Evolutionary conservation across 306 rosid species (phyloP), one percentile per base, ranked within the genome.

Genomic region (Ormosia emarginata): DNA sequence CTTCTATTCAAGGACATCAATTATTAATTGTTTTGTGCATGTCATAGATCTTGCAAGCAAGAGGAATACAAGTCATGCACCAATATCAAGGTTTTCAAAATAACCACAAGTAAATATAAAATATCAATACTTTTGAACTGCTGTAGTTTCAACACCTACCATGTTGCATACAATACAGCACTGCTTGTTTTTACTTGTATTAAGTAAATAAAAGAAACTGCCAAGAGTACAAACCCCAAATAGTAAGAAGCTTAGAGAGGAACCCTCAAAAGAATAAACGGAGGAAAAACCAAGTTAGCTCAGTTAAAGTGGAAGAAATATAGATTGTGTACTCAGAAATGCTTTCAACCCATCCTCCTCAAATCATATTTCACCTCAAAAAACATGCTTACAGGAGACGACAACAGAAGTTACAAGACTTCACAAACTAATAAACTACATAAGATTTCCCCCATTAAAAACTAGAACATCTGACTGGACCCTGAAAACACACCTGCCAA

Each of bases 401-500:
- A 17, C 53, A 40, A 30, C 50, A 64, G 57, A 81, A 17, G 52
- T 50, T 14, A 36, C 17, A 73, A 61, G 50, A 64, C 66, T 80
- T n/a, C n/a, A n/a, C 50, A 80, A 65, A 65, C 78, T 50, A 59
- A 2, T n/a, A 0, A 37, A 62, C 17, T 46, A 55, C 56, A 66
- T 0, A 36, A n/a, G 58, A 75, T 49, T 74, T 43, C 59, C 43
- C 47, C 32, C 15, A 33, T 36, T 75, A 3, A 55, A 34, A 37
- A 36, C 3, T 24, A 39, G 5, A 50, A 68, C 14, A 52, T n/a
- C 37, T 1, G 29, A 56, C 37, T 67, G 52, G 43, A 40, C 11
- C 32, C 5, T 30, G 14, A 12, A 69, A 4, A 74, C 55, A 56
- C 85, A 96, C 99, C 95, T 91, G 96, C 99, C 99, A 96, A 74